Base-by-base conservation (phyloP, 257 asterid species). In the Penstemon davidsonii region DNA sequence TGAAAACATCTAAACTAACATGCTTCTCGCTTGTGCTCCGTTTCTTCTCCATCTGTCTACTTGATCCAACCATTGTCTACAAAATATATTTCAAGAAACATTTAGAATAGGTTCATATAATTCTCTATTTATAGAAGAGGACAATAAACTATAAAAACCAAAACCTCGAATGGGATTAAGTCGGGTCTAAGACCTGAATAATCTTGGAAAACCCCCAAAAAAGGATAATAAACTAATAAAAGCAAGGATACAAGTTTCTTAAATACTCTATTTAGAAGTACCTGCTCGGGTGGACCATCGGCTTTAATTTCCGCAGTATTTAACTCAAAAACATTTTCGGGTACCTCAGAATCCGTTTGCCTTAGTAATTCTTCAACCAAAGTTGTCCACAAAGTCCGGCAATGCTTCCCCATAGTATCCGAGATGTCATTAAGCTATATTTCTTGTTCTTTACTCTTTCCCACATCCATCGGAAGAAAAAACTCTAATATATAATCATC, bases 401-500 rank as follows among this genome's bases (percentile, higher is more conserved):
- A 87, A 4, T 84, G 60, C 76, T 80, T 81, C 66, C 85, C 82
- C 82, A 87, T 82, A 66, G 88, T 84, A 65, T 60, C 53, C 0
- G 84, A 84, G 67, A 91, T 77, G 64, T 75, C 84, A 70, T 80
- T 79, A n/a, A 85, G 79, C 75, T 87, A 71, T 33, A 81, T 74
- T 49, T 82, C 87, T 39, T 88, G 94, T 56, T 87, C 94, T 0
- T 58, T 55, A 61, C 83, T 62, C 58, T 83, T 83, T 64, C 47
- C 76, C 72, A 79, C 51, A 74, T 73, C 66, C 13, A 75, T 52
- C 2, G 95, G 96, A 75, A 87, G 95, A 81, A 88, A 91, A 62
- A 85, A 83, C 85, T 91, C 98, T 46, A 89, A 39, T 53, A 88
- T 46, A 53, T 89, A 91, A 65, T 91, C 98, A 78, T 84, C 80